Percentiles rank a stretch among this genome's conserved stretches.
Conservation (phyloP, 345 rosid species). For the Anacardium occidentale region DNA sequence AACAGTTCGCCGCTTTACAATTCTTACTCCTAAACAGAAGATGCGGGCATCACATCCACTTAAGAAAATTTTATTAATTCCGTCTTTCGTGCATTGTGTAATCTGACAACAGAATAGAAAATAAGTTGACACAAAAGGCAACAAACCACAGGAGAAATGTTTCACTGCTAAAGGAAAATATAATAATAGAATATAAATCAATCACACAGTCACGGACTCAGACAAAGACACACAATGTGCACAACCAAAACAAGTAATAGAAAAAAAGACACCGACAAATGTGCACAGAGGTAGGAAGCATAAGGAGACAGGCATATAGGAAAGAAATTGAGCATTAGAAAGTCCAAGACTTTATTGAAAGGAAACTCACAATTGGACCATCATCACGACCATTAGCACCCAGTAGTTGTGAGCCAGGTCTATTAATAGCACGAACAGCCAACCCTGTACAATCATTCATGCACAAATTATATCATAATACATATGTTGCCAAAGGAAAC, state of each 20-base stretch:
- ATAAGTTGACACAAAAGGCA: not conserved
- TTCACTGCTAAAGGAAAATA: not conserved
- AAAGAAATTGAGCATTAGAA: not conserved
- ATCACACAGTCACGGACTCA: not conserved
- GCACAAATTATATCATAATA: not conserved
- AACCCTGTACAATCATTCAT: slow-evolving; percentile 41
- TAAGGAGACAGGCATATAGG: slow-evolving; percentile 4
- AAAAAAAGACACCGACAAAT: not conserved
- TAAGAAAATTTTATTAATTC: slow-evolving; percentile 73
- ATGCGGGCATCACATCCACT: slow-evolving; percentile 80
- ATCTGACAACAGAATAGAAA: slow-evolving; percentile 46
- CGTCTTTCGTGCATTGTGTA: slow-evolving; percentile 67
- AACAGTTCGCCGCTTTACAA: slow-evolving; percentile 71
- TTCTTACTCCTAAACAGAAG: slow-evolving; percentile 88
- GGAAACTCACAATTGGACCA: slow-evolving; percentile 78
- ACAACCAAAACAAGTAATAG: not conserved
- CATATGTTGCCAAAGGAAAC: not conserved
- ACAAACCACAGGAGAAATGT: slow-evolving; percentile 8
- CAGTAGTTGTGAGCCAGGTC: slow-evolving; percentile 84
- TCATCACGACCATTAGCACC: slow-evolving; percentile 98
- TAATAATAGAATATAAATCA: not conserved
- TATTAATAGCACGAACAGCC: slow-evolving; percentile 73
- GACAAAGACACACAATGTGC: not conserved
- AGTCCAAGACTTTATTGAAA: not conserved
- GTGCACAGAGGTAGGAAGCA: no score